Base-by-base conservation (phyloP, 345 rosid species). In the Populus alba region DNA sequence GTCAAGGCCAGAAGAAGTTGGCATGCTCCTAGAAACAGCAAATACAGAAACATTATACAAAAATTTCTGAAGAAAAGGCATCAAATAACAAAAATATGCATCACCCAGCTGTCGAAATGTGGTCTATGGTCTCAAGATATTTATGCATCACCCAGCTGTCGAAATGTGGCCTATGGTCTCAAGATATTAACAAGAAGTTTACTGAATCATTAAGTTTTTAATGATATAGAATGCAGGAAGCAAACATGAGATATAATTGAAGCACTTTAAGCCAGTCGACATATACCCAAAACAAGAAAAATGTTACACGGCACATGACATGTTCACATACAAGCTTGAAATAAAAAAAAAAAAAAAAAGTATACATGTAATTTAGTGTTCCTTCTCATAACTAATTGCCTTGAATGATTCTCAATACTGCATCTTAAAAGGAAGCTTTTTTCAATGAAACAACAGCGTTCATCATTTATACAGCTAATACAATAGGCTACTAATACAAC, bases 1-100 rank as follows among this genome's bases (percentile, higher is more conserved):
- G 85, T 97, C 98, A 75, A 97, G 97, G 66, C 98, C 99, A 81
- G 98, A 98, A 68, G 98, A 94, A 53, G 99, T 97, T 37, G 99
- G 99, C 98, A 97, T 97, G 89, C 98, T 97, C 99, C 98, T 97
- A 81, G 74, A 88, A 79, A 68, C 17, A 75, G 57, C 33, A 86
- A 75, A 71, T 9, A 57, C 63, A 73, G 51, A 20, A 59, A 74
- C 2, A 55, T 72, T 49, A 79, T 70, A 66, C 23, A 11, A 65
- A 62, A 68, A 17, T 6, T 20, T 33, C 22, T 2, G 17, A 0
- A 12, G 16, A 31, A 23, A 41, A 20, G 33, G 17, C 39, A 51
- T 31, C 55, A 66, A 39, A 31, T 7, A 17, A 57, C 10, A 39
- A 47, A 45, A 9, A 49, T 20, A 66, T 31, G 22, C 45, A 33